Evolutionary conservation across 2,329 filamentous ascomycete genomes (phyloP).

Genomic region (Aphanoascus verrucosus): DNA sequence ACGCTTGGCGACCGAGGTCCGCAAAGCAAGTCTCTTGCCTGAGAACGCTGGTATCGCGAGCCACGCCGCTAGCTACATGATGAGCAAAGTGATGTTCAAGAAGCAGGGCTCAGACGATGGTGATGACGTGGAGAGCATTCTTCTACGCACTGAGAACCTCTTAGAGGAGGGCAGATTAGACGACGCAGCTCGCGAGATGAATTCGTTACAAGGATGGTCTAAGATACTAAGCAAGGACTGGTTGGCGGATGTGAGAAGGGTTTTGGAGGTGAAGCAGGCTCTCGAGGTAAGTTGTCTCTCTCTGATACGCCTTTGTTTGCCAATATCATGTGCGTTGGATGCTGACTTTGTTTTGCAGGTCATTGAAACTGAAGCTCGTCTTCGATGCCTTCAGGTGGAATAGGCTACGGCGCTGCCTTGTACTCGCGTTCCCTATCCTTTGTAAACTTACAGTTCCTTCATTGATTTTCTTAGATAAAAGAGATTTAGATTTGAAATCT

Average conservation of each 20-base stretch:
- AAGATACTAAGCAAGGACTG: constrained; percentile 92
- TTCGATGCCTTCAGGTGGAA: constrained; percentile 78
- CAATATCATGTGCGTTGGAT: not conserved
- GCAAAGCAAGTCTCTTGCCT: constrained; percentile 85
- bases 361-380: constrained; percentile 77
- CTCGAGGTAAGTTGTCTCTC: constrained; percentile 58
- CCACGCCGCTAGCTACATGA: constrained; percentile 77
- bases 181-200: constrained; percentile 87
- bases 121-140: constrained; percentile 84
- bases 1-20: constrained; percentile 78
- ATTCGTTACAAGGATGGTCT: constrained; percentile 82
- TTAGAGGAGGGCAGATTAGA: constrained; percentile 91
- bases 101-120: constrained; percentile 77
- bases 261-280: constrained; percentile 90
- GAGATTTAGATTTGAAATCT: constrained; percentile 10
- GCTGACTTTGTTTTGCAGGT: constrained; percentile 44
- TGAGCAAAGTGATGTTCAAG: constrained; percentile 94
- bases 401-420: constrained; percentile 27
- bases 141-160: constrained; percentile 77
- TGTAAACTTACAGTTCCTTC: constrained; percentile 9
- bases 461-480: constrained; percentile 10
- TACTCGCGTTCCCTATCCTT: not conserved
- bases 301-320: not conserved
- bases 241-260: constrained; percentile 79
- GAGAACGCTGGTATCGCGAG: constrained; percentile 90